A percentile compares a stretch with the other conserved stretches of the same genome.
Conservation (phyloP, 129 eudicot species). For the Tanacetum coccineum region DNA sequence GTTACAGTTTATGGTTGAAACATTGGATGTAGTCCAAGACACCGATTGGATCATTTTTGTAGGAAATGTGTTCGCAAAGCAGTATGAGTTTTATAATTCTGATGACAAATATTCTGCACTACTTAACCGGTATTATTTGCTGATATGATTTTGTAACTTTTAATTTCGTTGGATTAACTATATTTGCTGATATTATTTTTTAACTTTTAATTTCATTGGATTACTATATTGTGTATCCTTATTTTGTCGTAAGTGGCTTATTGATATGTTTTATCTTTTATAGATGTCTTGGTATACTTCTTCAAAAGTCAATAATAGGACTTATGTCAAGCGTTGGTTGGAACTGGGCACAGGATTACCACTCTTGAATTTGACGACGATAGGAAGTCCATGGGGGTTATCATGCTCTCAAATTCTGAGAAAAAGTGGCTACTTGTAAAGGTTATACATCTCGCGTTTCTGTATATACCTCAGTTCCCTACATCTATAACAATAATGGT, state of each 20-base stretch:
- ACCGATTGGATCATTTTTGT: slow-evolving; percentile 76
- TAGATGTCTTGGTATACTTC: too few relatives aligned
- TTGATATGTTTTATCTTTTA: too few relatives aligned
- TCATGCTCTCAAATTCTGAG: slow-evolving; percentile 53
- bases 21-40: slow-evolving; percentile 93
- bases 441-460: slow-evolving; percentile 38
- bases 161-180: too few relatives aligned
- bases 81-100: slow-evolving; percentile 77
- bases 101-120: slow-evolving; percentile 90
- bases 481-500: too few relatives aligned
- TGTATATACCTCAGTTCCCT: background rate
- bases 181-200: slow-evolving; percentile 4
- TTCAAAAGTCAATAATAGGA: too few relatives aligned
- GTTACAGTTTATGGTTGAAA: slow-evolving; percentile 82
- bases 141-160: slow-evolving; percentile 5
- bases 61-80: slow-evolving; percentile 84
- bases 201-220: slow-evolving; percentile 5
- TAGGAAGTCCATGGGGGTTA: slow-evolving; percentile 88
- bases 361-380: slow-evolving; percentile 94
- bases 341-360: slow-evolving; percentile 52
- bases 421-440: slow-evolving; percentile 68
- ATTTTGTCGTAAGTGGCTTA: too few relatives aligned
- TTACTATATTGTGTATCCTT: slow-evolving; percentile 8
- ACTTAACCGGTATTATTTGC: slow-evolving; percentile 72
- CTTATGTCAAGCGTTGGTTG: slow-evolving; percentile 46